Base-by-base conservation (phyloP, 129 eudicot species). In the Artemisia annua region DNA sequence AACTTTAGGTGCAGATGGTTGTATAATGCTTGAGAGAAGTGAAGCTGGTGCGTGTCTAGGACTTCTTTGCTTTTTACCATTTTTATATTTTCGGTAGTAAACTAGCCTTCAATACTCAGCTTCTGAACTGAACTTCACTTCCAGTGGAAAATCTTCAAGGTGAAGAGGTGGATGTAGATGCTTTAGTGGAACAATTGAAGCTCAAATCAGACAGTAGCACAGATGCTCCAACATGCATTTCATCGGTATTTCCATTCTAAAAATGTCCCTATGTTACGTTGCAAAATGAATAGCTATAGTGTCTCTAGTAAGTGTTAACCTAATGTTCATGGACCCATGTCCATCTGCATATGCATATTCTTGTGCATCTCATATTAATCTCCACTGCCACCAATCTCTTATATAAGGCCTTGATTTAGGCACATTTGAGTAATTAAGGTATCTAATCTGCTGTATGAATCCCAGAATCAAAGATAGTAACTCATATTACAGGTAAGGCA, bases 1-100 rank as follows among this genome's bases (percentile, higher is more conserved):
- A 75, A 94, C 98, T 11, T 85, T 94, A 59, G 98, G 98, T 70
- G 96, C 86, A 67, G 92, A 86, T 67, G 98, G 98, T 39, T 94
- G 98, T 80, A 58, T 94, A 56, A 94, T 94, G 98, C 84, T 94
- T 26, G 89, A 94, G 79, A 87, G 96, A 77, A 75, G 81, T 69
- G 48, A 18, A 48, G 83, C 46, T 62, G 95, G 98, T 93, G 80
- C 17, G 83, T 59, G 35, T 14, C 6, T 18, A 17, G 10, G 53
- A 13, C 26, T 54, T 51, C 44, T 51, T 10, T 35, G 74, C 24
- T 35, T 32, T 60, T 57, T 10, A 22, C 24, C 13, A 51, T 8
- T 14, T 17, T 8, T 50, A 52, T 30, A 48, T 48, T 61, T 65
- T 26, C 49, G 64, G 52, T 48, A 63, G 56, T 28, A 61, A 58